Percentiles rank a stretch among this genome's conserved stretches.
Evolutionary conservation across 768 basidiomycete species (phyloP).

Genomic region (Terana coerulea): DNA sequence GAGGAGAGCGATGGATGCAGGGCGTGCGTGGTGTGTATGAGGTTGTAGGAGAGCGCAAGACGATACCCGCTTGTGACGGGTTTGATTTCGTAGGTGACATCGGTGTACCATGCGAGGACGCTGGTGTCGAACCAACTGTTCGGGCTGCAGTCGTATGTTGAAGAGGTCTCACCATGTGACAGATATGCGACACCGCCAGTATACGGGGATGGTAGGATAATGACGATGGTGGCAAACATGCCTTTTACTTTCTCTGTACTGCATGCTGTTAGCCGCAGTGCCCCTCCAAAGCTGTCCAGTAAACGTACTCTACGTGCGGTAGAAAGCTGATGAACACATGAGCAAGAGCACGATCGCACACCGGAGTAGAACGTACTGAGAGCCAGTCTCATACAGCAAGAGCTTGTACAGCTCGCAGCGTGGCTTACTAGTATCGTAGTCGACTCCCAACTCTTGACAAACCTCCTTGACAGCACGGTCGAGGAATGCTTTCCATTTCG

Average conservation of each 20-base stretch:
- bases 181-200: conserved; percentile 44
- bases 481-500: conserved; percentile 37
- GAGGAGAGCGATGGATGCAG: conserved; percentile 27
- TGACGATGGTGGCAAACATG: conserved; percentile 50
- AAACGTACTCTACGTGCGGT: conserved; percentile 42
- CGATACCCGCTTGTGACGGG: conserved; percentile 47
- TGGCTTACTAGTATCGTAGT: conserved; percentile 24
- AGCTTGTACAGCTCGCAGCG: conserved; percentile 44
- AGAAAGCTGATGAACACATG: conserved; percentile 29
- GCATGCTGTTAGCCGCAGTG: neutral
- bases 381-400: conserved; percentile 44
- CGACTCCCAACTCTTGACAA: conserved; percentile 35
- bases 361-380: conserved; percentile 36
- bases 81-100: conserved; percentile 48
- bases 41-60: conserved; percentile 48
- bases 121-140: conserved; percentile 32
- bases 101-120: conserved; percentile 50
- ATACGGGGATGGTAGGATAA: conserved; percentile 42
- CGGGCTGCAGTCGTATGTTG: conserved; percentile 34
- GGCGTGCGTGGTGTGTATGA: conserved; percentile 35
- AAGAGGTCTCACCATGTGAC: conserved; percentile 31
- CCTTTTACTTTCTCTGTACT: conserved; percentile 45
- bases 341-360: neutral
- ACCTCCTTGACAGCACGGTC: conserved; percentile 27
- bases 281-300: neutral